Evolutionary conservation across 2,329 filamentous ascomycete genomes (phyloP).

Genomic region (Colletotrichum shisoi): DNA sequence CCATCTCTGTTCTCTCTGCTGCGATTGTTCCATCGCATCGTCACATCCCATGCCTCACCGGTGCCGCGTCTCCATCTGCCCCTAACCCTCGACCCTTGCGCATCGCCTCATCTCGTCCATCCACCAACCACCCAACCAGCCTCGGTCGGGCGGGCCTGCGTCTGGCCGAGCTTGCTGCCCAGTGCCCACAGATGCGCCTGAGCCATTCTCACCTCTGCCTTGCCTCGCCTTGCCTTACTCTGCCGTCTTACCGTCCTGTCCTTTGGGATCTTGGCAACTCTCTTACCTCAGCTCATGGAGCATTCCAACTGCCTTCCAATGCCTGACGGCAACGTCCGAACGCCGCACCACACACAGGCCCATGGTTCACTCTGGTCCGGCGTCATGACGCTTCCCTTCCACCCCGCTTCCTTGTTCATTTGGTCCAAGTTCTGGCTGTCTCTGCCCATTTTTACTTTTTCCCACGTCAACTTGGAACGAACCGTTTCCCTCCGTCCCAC

Average conservation of each 20-base stretch:
- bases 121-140: neutral
- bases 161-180: conserved; percentile 28
- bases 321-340: neutral
- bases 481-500: conserved; percentile 38
- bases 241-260: conserved; percentile 19
- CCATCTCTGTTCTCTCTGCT: conserved; percentile 1
- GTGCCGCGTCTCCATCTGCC: conserved; percentile 10
- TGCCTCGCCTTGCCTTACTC: conserved; percentile 10
- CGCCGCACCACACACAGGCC: conserved; percentile 3
- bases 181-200: conserved; percentile 36
- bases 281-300: conserved; percentile 1
- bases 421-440: conserved; percentile 16
- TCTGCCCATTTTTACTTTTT: conserved; percentile 36
- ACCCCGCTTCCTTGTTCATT: conserved; percentile 24
- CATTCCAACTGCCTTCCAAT: neutral
- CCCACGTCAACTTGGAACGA: conserved; percentile 36
- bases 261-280: neutral
- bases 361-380: conserved; percentile 16
- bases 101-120: conserved; percentile 8
- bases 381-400: conserved; percentile 22
- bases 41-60: neutral
- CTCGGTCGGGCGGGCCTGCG: conserved; percentile 18
- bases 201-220: conserved; percentile 19
- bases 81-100: conserved; percentile 3
- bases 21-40: conserved; percentile 5